Percentiles rank a stretch among this genome's conserved stretches.
Conservation (phyloP, 345 rosid genomes). For the Lepidium didymum region DNA sequence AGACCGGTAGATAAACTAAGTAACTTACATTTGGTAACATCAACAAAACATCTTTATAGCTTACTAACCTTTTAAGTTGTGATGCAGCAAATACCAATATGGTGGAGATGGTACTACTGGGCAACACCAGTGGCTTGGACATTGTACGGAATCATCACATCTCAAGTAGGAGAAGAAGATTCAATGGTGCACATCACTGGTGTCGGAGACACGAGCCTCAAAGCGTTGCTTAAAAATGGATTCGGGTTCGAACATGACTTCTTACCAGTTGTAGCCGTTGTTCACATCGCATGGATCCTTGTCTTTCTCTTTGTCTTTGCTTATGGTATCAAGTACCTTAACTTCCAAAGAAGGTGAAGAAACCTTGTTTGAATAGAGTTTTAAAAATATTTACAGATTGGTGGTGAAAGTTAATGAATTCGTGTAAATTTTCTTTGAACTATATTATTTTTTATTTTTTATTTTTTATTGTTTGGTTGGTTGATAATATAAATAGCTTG, state of each 20-base stretch:
- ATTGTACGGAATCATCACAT: slow-evolving; percentile 61
- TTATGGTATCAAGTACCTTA: slow-evolving; percentile 49
- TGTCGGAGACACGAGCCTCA: slow-evolving; percentile 14
- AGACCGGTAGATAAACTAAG: slow-evolving; percentile 39
- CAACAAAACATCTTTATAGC: neutral
- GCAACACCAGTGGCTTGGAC: slow-evolving; percentile 74
- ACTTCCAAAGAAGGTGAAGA: slow-evolving; percentile 51
- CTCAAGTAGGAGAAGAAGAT: slow-evolving; percentile 59
- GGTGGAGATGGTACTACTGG: slow-evolving; percentile 99
- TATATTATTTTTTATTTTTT: neutral
- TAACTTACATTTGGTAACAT: neutral
- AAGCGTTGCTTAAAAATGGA: slow-evolving; percentile 36
- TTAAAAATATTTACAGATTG: neutral
- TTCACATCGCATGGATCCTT: slow-evolving; percentile 46
- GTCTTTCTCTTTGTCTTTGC: slow-evolving; percentile 45
- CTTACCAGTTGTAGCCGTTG: slow-evolving; percentile 54
- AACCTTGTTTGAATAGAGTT: neutral
- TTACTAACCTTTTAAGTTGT: neutral
- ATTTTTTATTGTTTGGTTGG: neutral
- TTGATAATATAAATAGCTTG: neutral
- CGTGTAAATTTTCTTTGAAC: slow-evolving; percentile 7
- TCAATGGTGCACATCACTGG: slow-evolving; percentile 38
- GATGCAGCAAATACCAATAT: slow-evolving; percentile 60
- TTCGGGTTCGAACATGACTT: slow-evolving; percentile 51
- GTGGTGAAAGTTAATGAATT: neutral